Evolutionary conservation across 768 basidiomycete genomes (phyloP), one percentile per base, ranked within the genome.

Genomic region (Panus rudis): DNA sequence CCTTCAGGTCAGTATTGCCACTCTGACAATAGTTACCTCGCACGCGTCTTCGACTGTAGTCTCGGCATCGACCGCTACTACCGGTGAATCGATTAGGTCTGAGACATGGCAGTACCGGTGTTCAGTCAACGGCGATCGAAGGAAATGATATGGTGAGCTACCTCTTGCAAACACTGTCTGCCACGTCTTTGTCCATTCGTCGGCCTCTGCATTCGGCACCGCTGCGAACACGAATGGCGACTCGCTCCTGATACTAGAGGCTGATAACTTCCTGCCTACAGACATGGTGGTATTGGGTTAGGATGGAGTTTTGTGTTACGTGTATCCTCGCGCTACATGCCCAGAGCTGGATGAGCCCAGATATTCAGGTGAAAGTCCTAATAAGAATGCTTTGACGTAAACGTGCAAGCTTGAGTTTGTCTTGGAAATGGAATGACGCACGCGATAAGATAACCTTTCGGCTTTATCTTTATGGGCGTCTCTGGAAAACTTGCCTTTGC

Each of bases 1-100:
- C 41, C 4, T 31, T 17, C 5, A 4, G 24, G n/a, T 39, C 6
- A 16, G 27, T 8, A 30, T 13, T 31, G 12, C 14, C 2, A 12
- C 35, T 17, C 20, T 19, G 19, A 25, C 28, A 11, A 35, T 6
- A 64, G 72, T 54, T 54, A 83, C 87, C 50, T 87, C 85, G 55
- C 86, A 90, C 11, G 87, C 86, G 33, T 85, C 82, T 59, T 91
- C 87, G 14, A 91, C 88, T 38, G 75, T 80, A 6, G 73, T 78
- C 34, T 86, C 78, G n/a, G 75, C 75, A 42, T 80, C 78, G 8
- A 90, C 71, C 21, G 70, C 65, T 13, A 86, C 74, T 37, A 89
- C 71, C 3, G 73, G 75, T 33, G 73, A 72, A 57, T 87, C 84
- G 49, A 86, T 78, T 20, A 89, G 67, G 56, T 84, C 86, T 88